Evolutionary conservation across 1,284 basidiomycete genomes (phyloP).

Genomic region (Austroboletus novae-zelandiae): DNA sequence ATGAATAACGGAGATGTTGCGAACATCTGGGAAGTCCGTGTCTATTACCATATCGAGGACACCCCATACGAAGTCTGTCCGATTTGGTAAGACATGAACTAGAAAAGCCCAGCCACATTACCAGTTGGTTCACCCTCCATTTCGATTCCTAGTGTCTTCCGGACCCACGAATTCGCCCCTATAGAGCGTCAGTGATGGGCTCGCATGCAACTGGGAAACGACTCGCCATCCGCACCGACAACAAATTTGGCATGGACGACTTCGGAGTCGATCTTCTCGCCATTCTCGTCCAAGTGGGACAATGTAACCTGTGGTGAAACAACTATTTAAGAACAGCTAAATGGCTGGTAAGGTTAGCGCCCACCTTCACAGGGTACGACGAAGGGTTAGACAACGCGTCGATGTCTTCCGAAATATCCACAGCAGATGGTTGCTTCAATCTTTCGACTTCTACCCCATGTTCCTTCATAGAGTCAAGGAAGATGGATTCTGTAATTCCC

Average conservation of each 20-base stretch:
- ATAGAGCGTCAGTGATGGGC: neutral
- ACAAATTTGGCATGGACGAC: conserved; percentile 47
- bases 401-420: conserved; percentile 47
- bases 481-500: conserved; percentile 67
- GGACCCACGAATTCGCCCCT: neutral
- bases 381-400: conserved; percentile 40
- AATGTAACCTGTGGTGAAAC: conserved; percentile 36
- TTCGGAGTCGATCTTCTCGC: conserved; percentile 19
- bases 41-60: conserved; percentile 67
- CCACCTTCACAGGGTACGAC: conserved; percentile 54
- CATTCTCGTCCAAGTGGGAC: conserved; percentile 29
- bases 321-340: too few relatives aligned
- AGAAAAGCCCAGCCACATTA: neutral
- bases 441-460: conserved; percentile 55
- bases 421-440: conserved; percentile 50
- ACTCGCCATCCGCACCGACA: conserved; percentile 56
- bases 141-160: neutral
- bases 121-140: neutral
- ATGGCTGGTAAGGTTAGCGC: neutral
- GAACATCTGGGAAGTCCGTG: conserved; percentile 81
- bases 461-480: conserved; percentile 56
- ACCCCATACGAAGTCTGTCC: conserved; percentile 69
- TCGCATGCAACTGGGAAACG: neutral
- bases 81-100: neutral
- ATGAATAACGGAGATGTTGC: conserved; percentile 58